Evolutionary conservation across 2,329 filamentous ascomycete species (phyloP), one percentile per base, ranked within the genome.

Genomic region (Fusarium sp.): DNA sequence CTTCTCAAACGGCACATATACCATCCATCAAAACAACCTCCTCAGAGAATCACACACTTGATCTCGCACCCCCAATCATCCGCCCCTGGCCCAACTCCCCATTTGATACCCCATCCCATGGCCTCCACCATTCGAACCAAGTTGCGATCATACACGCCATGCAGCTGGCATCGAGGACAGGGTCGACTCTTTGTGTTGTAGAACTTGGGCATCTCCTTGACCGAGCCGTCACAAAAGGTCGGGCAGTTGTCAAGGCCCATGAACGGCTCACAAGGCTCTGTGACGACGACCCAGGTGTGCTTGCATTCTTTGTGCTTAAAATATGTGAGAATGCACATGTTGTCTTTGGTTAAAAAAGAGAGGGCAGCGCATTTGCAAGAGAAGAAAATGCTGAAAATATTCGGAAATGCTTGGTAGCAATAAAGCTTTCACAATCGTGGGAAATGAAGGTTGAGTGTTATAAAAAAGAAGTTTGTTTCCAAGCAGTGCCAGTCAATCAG

Each of bases 241-340:
- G 76, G 72, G 76, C 87, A 89, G 28, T 77, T 84, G 61, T 75
- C 76, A 77, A 88, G 88, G 62, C 86, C 85, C 75, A 80, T 80
- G 14, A 82, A 82, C 0, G 84, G 84, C 6, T 72, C 79, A 77
- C 87, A 89, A 7, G 84, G 81, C 44, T 76, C 65, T 5, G 75
- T 76, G 71, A 88, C 80, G 62, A 81, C 73, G 42, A 84, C 80
- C 86, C 86, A 89, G 69, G 80, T 81, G 79, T 87, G 86, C 13
- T 79, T 77, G 81, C 86, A 88, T 61, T 68, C 70, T 50, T 81
- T 82, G 75, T 85, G 83, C 60, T 80, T 78, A 76, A 82, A 86
- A 75, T 84, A 83, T 26, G 78, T 81, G n/a, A 83, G 79, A 19
- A 72, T 68, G 74, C 85, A 88, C 85, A 88, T 87, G 4, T 66